Conservation (phyloP, 2,329 filamentous ascomycete genomes). For the Torrubiellomyces zombiae region DNA sequence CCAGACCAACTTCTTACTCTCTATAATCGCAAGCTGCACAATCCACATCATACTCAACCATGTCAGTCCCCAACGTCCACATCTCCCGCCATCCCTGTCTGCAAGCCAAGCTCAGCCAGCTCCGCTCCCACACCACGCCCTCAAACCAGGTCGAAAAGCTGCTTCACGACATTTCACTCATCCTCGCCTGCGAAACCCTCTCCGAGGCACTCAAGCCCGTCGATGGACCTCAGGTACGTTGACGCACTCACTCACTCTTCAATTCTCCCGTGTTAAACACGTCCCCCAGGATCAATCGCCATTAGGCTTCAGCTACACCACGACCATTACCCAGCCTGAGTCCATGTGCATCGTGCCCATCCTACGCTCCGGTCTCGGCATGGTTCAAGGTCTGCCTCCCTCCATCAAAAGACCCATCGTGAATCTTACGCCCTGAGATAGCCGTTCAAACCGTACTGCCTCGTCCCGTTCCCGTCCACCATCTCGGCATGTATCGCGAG, state of each 20-base stretch:
- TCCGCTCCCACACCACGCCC: constrained; percentile 55
- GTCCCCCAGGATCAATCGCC: constrained; percentile 52
- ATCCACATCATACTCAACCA: constrained; percentile 22
- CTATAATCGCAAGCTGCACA: too few species aligned
- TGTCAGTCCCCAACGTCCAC: constrained; percentile 47
- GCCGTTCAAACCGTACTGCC: constrained; percentile 75
- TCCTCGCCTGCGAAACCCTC: constrained; percentile 71
- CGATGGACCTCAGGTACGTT: constrained; percentile 49
- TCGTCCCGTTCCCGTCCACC: constrained; percentile 64
- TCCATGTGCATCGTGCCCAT: constrained; percentile 77
- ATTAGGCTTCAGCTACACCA: constrained; percentile 59
- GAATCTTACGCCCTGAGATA: constrained; percentile 12
- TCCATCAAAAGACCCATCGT: background rate
- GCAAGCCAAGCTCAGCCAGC: constrained; percentile 73
- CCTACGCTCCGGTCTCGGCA: constrained; percentile 77
- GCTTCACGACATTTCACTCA: constrained; percentile 71
- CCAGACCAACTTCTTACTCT: background rate
- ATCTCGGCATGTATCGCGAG: constrained; percentile 89
- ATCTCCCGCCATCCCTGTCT: constrained; percentile 77
- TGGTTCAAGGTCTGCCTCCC: constrained; percentile 55
- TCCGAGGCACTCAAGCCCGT: constrained; percentile 40
- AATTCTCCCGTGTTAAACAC: constrained; percentile 1
- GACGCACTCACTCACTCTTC: constrained; percentile 1
- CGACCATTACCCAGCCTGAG: constrained; percentile 42
- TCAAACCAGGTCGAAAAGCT: constrained; percentile 65